Conservation (phyloP, 805 yeast genomes). For the Candida cerambycidarum region DNA sequence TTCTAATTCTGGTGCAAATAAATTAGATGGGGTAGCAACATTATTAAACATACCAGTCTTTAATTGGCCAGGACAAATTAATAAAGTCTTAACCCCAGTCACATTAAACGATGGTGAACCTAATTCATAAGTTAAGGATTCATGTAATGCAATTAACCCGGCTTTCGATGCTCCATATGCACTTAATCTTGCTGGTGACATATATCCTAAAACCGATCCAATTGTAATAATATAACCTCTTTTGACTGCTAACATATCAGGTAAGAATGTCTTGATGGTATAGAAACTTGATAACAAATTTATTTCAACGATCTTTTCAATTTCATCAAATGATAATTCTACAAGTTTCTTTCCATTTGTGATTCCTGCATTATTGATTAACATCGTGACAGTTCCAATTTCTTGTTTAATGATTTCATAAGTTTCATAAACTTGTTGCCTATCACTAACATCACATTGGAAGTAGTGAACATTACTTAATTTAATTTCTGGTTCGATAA, state of each 20-base stretch:
- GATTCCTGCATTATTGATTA: conserved; percentile 87
- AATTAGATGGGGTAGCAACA: conserved; percentile 68
- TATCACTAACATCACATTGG: conserved; percentile 67
- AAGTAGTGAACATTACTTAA: conserved; percentile 51
- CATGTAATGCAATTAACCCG: conserved; percentile 82
- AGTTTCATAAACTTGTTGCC: conserved; percentile 41
- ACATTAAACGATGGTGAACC: conserved; percentile 49
- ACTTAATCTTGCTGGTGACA: conserved; percentile 78
- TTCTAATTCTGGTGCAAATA: conserved; percentile 81
- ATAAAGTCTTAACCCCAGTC: conserved; percentile 64
- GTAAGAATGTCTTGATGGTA: conserved; percentile 68
- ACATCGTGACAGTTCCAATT: conserved; percentile 61
- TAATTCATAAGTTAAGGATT: conserved; percentile 70
- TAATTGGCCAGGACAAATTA: conserved; percentile 87
- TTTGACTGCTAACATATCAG: conserved; percentile 58
- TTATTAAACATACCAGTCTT: conserved; percentile 71
- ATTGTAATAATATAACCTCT: conserved; percentile 80
- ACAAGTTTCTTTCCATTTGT: conserved; percentile 56
- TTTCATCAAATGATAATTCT: conserved; percentile 54
- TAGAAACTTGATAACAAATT: conserved; percentile 72
- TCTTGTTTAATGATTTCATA: conserved; percentile 43
- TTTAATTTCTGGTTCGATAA: conserved; percentile 36
- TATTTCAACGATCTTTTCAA: conserved; percentile 61
- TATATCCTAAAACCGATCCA: conserved; percentile 81
- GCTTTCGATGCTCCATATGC: conserved; percentile 92